A percentile compares a stretch with the other conserved stretches of the same genome.
phyloP scores from a whole-genome alignment of 768 basidiomycete species.

The Russula sp. region DNA sequence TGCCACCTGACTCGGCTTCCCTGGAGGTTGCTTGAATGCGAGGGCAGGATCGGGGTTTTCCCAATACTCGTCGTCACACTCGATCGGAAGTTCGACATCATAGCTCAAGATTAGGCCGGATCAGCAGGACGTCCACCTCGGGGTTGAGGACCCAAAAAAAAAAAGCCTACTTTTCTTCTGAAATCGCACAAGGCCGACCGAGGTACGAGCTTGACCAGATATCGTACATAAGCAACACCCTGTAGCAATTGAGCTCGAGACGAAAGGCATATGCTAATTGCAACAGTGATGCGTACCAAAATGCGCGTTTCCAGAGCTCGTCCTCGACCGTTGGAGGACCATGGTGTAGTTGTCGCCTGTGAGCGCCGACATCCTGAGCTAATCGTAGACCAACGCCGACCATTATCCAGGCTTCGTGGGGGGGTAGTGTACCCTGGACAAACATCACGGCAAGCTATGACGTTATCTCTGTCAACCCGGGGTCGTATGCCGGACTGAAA shows the following conservation, averaged over 20 bases:
- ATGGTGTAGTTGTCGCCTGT: constrained; percentile 43
- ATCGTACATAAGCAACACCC: constrained; percentile 47
- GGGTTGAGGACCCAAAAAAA: too few relatives aligned
- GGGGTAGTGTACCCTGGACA: constrained; percentile 40
- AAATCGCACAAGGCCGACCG: constrained; percentile 63
- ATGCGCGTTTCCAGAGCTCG: constrained; percentile 72
- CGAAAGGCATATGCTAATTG: not conserved
- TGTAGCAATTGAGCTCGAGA: constrained; percentile 22
- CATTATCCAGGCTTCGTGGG: constrained; percentile 50
- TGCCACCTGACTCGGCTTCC: constrained; percentile 47
- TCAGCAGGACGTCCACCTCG: not conserved
- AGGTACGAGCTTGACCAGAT: constrained; percentile 41
- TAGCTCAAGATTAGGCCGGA: constrained; percentile 28
- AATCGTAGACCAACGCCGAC: constrained; percentile 59
- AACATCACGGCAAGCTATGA: constrained; percentile 33
- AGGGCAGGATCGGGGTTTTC: constrained; percentile 11
- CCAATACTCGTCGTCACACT: constrained; percentile 25
- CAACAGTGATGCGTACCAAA: constrained; percentile 40
- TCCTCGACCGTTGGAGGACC: constrained; percentile 46
- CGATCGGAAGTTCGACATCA: constrained; percentile 18
- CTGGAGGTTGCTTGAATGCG: constrained; percentile 56
- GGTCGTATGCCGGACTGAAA: not conserved
- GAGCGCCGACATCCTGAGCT: constrained; percentile 73
- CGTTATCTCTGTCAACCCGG: not conserved
- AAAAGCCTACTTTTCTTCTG: constrained; percentile 56